Conservation (phyloP, 1,284 basidiomycete species). For the Irpex lacteus region DNA sequence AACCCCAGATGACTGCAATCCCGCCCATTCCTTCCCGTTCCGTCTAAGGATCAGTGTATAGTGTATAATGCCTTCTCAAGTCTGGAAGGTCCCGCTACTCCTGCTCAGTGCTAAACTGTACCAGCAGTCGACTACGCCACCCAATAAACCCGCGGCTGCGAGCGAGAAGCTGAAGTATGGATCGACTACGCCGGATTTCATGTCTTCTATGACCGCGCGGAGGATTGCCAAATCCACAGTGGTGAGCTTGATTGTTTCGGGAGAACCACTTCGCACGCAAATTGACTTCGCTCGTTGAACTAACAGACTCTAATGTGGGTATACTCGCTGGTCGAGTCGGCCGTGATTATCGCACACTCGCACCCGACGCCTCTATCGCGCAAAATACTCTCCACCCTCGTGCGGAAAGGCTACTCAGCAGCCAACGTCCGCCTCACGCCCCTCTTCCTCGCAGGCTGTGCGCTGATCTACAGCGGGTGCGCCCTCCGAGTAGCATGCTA, state of each 20-base stretch:
- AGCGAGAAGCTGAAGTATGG: constrained; percentile 5
- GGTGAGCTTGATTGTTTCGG: background rate
- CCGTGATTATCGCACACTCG: background rate
- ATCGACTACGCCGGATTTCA: background rate
- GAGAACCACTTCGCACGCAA: background rate
- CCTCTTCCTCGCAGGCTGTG: constrained; percentile 1
- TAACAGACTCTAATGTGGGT: background rate
- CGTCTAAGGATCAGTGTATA: too few species aligned
- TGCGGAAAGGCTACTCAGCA: background rate
- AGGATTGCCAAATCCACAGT: background rate
- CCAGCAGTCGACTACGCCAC: background rate
- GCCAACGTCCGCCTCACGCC: constrained; percentile 1
- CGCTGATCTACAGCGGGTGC: background rate
- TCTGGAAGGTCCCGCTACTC: constrained; percentile 10
- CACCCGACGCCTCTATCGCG: background rate
- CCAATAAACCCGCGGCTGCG: background rate
- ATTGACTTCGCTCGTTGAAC: background rate
- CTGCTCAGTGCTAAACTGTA: background rate
- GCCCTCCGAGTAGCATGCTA: constrained; percentile 4
- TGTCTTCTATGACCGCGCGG: background rate
- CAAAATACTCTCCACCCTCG: background rate
- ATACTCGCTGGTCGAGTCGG: background rate
- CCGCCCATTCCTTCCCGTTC: too few species aligned
- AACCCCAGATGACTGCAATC: too few species aligned
- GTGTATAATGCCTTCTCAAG: background rate